Conservation (phyloP, 2,329 filamentous ascomycete species). For the Monilinia laxa region DNA sequence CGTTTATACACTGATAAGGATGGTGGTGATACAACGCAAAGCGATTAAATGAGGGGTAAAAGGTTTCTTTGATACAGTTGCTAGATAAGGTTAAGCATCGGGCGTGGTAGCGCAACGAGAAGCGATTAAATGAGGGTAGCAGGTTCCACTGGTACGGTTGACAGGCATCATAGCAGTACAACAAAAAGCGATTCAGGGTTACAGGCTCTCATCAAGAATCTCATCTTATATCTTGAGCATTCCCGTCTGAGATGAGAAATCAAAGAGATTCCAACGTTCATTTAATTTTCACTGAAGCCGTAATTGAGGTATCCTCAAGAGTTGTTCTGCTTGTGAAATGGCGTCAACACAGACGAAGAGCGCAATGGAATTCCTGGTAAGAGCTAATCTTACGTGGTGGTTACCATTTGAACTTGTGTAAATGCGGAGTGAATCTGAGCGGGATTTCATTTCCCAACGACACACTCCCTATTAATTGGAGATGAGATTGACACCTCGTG, state of each 20-base stretch:
- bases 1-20: not conserved
- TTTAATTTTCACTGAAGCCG: not conserved
- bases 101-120: not conserved
- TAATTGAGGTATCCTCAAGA: too few relatives aligned
- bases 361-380: conserved; percentile 1
- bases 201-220: not conserved
- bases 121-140: not conserved
- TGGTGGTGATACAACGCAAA: too few relatives aligned
- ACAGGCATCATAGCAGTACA: too few relatives aligned
- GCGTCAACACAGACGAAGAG: not conserved
- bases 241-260: not conserved
- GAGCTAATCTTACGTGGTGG: not conserved
- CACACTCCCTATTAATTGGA: not conserved
- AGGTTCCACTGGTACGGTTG: too few relatives aligned
- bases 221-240: not conserved
- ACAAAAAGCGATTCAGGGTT: too few relatives aligned
- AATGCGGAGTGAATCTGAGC: not conserved
- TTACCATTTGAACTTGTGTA: too few relatives aligned
- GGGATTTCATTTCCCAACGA: not conserved
- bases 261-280: not conserved
- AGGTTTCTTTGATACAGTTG: too few relatives aligned
- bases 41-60: too few relatives aligned
- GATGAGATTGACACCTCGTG: not conserved
- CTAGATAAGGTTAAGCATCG: not conserved
- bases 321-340: not conserved